Base-by-base conservation (phyloP, 371 early-diverging fungal species). In the Mortierella sp. region DNA sequence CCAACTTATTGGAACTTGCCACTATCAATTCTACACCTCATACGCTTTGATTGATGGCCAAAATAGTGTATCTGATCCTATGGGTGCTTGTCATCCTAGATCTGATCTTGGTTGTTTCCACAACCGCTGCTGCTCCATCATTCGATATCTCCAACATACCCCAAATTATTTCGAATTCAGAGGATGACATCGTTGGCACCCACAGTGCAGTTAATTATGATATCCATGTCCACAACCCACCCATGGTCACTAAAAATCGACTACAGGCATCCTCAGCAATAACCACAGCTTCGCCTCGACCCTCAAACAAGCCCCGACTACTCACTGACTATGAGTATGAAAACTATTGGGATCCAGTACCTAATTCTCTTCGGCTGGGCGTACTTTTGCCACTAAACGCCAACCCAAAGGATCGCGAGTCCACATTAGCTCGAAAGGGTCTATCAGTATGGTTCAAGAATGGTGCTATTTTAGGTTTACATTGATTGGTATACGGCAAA, bases 321-420 rank as follows among this genome's bases (percentile, higher is more conserved):
- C 54, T 70, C 15, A 76, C 77, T 1, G 64, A 71, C 13, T 67
- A 58, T 19, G 77, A 76, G 45, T 71, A 51, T 45, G 51, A 66
- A 0, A 37, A 47, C 26, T 31, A 59, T 22, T 71, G 68, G 72
- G 68, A 76, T 9, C 64, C 68, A 2, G 29, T 55, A 13, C 35
- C 54, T 9, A 31, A 71, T 12, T 57, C 64, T 5, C 56, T 76
- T 17, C 71, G 64, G 15, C 17, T 76, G 6, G 77, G 77, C 1
- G 68, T 76, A 1, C 64, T 76, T 7, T 32, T 76, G 23, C 56
- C 71, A 9, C 45, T 76, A 1, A 71, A 56, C 45, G 35, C 32
- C 6, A 40, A 34, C 17, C 13, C 40, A 13, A 4, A 34, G 7
- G 40, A 54, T 2, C 67, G 34, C 3, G 63, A 58, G 4, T 26